Evolutionary conservation across 306 rosid genomes (phyloP).

Genomic region (Arachis hypogaea): DNA sequence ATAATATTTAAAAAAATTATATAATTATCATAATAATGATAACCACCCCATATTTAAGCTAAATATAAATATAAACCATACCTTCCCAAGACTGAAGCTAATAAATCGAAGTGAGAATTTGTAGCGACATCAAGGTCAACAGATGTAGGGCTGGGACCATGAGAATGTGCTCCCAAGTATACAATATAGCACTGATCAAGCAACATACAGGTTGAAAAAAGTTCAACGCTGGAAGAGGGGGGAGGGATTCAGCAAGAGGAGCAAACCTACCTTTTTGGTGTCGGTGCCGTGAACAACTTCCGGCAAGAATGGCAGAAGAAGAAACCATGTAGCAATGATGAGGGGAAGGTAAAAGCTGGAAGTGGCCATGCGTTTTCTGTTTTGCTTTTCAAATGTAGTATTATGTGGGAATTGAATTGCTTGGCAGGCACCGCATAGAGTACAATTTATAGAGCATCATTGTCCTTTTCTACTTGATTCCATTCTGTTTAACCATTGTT

Average conservation of each 20-base stretch:
- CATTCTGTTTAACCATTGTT: too few relatives aligned
- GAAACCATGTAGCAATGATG: not conserved
- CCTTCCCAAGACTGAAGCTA: slow-evolving; percentile 42
- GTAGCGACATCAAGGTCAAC: slow-evolving; percentile 24
- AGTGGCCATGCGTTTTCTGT: not conserved
- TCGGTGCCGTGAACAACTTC: slow-evolving; percentile 11
- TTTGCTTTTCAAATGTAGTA: too few relatives aligned
- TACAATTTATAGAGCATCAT: not conserved
- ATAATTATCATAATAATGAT: too few relatives aligned
- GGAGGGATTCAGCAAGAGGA: not conserved
- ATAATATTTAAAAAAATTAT: too few relatives aligned
- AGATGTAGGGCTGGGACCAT: slow-evolving; percentile 31
- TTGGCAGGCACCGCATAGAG: not conserved
- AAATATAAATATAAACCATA: not conserved
- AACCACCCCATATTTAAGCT: too few relatives aligned
- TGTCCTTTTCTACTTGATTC: too few relatives aligned
- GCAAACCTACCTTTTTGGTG: slow-evolving; percentile 18
- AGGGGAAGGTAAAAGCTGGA: not conserved
- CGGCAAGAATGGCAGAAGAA: slow-evolving; percentile 4
- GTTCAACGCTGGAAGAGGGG: not conserved
- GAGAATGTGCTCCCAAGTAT: slow-evolving; percentile 43
- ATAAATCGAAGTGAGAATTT: slow-evolving; percentile 35
- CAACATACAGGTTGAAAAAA: not conserved
- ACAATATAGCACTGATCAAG: slow-evolving; percentile 29
- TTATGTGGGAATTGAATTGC: not conserved